Base-by-base conservation (phyloP, 1,284 basidiomycete genomes). In the Sporisorium reilianum region DNA sequence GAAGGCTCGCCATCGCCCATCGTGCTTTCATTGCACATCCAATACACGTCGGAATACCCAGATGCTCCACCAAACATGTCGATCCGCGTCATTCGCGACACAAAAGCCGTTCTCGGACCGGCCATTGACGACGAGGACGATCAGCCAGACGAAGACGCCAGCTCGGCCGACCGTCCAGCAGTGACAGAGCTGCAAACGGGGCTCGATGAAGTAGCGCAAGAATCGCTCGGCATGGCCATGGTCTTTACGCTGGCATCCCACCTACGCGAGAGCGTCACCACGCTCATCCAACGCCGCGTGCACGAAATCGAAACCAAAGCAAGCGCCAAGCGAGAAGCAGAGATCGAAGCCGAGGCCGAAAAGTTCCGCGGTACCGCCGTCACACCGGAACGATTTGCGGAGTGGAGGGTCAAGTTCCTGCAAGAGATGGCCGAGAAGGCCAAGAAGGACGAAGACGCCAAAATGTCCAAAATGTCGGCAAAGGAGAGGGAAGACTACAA, bases 171-270 rank as follows among this genome's bases (percentile, higher is more conserved):
- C 12, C 57, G 68, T 12, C 58, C 62, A 36, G 58, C 58, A 26
- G 56, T 73, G 40, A 22, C 40, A 30, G 64, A 73, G 34, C 62
- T 74, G 6, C 71, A 68, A 46, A 7, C 86, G 25, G 89, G 90
- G 42, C 87, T 95, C 66, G 87, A 86, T 64, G 86, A 85, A 60
- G 88, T 92, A 78, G 95, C 92, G 28, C 89, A 92, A 82, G 95
- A 97, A 82, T 95, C 93, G 78, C 83, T 94, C 25, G 95, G 95
- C 40, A 96, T 97, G 91, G 94, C 96, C 2, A 97, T 98, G 95
- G 95, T 94, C 12, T 99, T 97, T 83, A 94, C 95, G 0, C 88
- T 99, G 7, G 92, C 94, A 5, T 91, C 93, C 3, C 91, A 93
- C 78, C 88, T 97, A 48, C 89, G 92, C 69, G 95, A 97, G 84